Percentiles rank a stretch among this genome's conserved stretches.
Evolutionary conservation across 2,329 filamentous ascomycete species (phyloP).

Genomic region (Colletotrichum sp.): DNA sequence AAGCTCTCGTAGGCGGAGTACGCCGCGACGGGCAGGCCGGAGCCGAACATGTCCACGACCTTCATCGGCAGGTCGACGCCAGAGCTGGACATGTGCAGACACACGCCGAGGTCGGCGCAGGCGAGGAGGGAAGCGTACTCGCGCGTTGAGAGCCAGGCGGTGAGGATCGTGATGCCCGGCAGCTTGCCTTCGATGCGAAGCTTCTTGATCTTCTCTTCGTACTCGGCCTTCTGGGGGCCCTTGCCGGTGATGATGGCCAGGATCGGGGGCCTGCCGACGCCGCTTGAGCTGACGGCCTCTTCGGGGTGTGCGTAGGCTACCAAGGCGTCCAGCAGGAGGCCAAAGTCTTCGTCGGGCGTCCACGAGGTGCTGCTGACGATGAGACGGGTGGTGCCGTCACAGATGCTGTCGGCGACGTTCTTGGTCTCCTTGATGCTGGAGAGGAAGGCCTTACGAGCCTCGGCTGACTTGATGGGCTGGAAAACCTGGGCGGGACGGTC

Average conservation of each 20-base stretch:
- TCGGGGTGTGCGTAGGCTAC: constrained; percentile 67
- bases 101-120: constrained; percentile 87
- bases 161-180: constrained; percentile 72
- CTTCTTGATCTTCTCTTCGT: constrained; percentile 67
- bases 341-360: constrained; percentile 97
- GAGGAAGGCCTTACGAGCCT: constrained; percentile 64
- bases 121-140: constrained; percentile 88
- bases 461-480: constrained; percentile 63
- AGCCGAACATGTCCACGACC: constrained; percentile 98
- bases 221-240: constrained; percentile 81
- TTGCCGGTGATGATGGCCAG: constrained; percentile 94
- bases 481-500: constrained; percentile 88
- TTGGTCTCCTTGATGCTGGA: constrained; percentile 68
- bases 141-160: constrained; percentile 82
- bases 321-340: constrained; percentile 82
- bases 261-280: constrained; percentile 49
- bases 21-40: constrained; percentile 87
- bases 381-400: constrained; percentile 65
- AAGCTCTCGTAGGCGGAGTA: constrained; percentile 89
- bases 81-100: constrained; percentile 89
- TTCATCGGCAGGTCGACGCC: constrained; percentile 99
- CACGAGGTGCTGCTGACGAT: constrained; percentile 95
- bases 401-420: constrained; percentile 62
- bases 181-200: constrained; percentile 69
- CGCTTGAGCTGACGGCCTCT: constrained; percentile 42